Evolutionary conservation across 345 rosid genomes (phyloP), one percentile per base, ranked within the genome.

Genomic region (Ceriops tagal): DNA sequence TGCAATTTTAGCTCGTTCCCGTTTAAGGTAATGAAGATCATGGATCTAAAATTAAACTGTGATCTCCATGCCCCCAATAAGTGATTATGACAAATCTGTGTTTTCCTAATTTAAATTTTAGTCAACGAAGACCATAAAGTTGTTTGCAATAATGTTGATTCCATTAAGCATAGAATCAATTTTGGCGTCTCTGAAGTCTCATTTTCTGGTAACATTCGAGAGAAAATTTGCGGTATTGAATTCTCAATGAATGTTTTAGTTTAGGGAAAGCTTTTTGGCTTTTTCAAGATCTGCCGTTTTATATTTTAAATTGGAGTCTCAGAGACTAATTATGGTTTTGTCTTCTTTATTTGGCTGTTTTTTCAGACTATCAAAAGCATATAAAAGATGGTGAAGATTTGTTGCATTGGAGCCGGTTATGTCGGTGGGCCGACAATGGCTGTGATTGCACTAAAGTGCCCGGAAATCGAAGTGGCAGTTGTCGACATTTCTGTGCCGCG

Each of bases 341-440:
- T 32, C 62, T 34, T 3, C 32, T 53, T 26, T 13, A 6, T 39
- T 6, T 55, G 32, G 51, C 31, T 28, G 24, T 31, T 61, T 5
- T 32, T 43, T 20, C 30, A 53, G 74, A 69, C 15, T 19, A 56
- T 71, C 30, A 13, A 18, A 62, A 31, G 34, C 22, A 56, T 51
- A 20, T 27, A 53, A 57, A 56, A 56, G 3, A 76, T 76, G 79
- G 79, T 76, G 75, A 76, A 71, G 75, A 71, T 76, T 39, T 76
- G 79, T 58, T 76, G 75, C 71, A 71, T 76, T 61, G 79, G 79
- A 31, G 79, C 79, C 19, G 79, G 79, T 20, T 76, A 76, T 34
- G 79, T 76, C 16, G 79, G 79, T 1, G 79, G 79, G 46, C 79
- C 79, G 18, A 69, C 64, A 27, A 58, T 67, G 71, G 71, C 53